Conservation (phyloP, 345 rosid species). For the Bruguiera sexangula region DNA sequence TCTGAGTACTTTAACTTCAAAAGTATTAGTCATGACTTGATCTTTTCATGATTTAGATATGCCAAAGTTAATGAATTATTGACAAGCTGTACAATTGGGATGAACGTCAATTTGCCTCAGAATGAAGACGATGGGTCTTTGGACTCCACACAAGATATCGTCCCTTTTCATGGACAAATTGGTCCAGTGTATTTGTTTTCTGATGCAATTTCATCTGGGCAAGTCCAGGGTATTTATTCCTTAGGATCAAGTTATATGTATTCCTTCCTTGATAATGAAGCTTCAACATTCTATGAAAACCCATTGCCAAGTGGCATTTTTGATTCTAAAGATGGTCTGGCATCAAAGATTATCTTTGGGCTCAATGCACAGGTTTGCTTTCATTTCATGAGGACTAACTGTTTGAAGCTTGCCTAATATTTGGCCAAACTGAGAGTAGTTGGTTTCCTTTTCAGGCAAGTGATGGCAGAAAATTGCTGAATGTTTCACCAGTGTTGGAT, state of each 20-base stretch:
- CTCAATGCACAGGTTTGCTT: conserved; percentile 83
- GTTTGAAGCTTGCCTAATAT: conserved; percentile 4
- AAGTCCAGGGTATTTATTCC: conserved; percentile 66
- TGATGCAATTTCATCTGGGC: conserved; percentile 83
- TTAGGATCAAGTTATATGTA: conserved; percentile 98
- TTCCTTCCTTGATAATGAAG: conserved; percentile 81
- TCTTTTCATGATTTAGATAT: conserved; percentile 55
- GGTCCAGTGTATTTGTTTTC: conserved; percentile 85
- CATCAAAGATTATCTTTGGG: conserved; percentile 83
- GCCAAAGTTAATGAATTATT: conserved; percentile 77
- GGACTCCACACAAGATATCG: conserved; percentile 46
- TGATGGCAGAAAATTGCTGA: conserved; percentile 75
- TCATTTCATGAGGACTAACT: background rate
- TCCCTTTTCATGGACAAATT: conserved; percentile 82
- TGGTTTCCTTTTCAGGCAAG: conserved; percentile 69
- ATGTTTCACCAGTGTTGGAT: conserved; percentile 70
- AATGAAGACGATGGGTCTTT: conserved; percentile 51
- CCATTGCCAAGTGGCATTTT: conserved; percentile 72
- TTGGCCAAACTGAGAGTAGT: conserved; percentile 12
- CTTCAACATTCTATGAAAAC: conserved; percentile 47
- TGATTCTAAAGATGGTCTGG: conserved; percentile 90
- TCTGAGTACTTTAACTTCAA: background rate
- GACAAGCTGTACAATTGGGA: conserved; percentile 74
- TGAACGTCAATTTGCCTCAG: conserved; percentile 48
- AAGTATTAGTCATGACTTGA: conserved; percentile 7